phyloP scores from a whole-genome alignment of 306 rosid species.

The Dicorynia guianensis region DNA sequence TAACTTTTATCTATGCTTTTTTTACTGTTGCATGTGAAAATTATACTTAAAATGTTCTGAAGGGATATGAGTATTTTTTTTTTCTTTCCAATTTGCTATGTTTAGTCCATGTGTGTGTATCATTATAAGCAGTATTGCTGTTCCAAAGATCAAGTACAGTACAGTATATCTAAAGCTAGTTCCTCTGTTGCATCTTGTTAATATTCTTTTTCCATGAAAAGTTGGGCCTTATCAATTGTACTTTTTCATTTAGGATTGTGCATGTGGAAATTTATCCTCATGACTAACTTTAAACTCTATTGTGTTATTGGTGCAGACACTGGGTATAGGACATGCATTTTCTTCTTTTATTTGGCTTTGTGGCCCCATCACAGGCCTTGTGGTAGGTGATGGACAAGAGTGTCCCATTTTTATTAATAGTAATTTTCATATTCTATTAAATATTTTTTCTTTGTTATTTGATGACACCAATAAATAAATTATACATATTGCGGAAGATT shows the following conservation, averaged over 20 bases:
- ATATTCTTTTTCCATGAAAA: background rate
- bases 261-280: constrained; percentile 23
- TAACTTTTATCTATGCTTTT: constrained; percentile 4
- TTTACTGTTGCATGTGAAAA: background rate
- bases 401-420: constrained; percentile 21
- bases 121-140: background rate
- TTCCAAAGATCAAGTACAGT: background rate
- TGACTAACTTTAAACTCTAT: constrained; percentile 34
- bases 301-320: constrained; percentile 74
- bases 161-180: constrained; percentile 2
- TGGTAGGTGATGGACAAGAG: constrained; percentile 65
- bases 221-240: background rate
- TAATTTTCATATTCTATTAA: constrained; percentile 18
- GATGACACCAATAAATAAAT: background rate
- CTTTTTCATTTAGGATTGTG: background rate
- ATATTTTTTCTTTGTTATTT: background rate
- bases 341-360: constrained; percentile 99
- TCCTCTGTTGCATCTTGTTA: background rate
- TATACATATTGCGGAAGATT: background rate
- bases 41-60: background rate
- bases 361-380: constrained; percentile 99
- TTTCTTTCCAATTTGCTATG: background rate
- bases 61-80: background rate
- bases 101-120: constrained; percentile 8
- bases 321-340: constrained; percentile 95